A percentile compares a stretch with the other conserved stretches of the same genome.
These are phyloP conservation scores for Leishmania tropica DNA, from an alignment of 208 protist species.

Conservation along the genomic window DNA sequence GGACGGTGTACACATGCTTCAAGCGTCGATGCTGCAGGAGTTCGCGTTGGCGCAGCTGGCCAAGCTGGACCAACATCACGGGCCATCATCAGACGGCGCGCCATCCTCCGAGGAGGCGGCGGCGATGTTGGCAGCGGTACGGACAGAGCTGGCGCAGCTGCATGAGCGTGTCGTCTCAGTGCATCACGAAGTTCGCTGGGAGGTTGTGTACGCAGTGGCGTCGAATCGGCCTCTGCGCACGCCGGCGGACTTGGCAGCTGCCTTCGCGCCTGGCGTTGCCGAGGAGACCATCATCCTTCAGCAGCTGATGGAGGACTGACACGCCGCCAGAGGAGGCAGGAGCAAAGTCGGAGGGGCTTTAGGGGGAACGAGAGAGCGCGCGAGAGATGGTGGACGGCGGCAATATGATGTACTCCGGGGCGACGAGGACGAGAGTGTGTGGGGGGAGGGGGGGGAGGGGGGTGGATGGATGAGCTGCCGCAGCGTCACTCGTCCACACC, in stretches of 20 bases:
- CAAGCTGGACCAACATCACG: not conserved
- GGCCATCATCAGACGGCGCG: not conserved
- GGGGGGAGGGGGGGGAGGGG: not conserved
- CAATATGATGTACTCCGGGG: not conserved
- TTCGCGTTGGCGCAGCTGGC: constrained; percentile 18
- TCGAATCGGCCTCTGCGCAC: constrained; percentile 53
- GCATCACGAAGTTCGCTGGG: constrained; percentile 49
- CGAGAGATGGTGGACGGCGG: not conserved
- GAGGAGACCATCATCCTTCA: constrained; percentile 80
- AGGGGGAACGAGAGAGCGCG: not conserved
- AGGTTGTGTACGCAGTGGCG: constrained; percentile 59
- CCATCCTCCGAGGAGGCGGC: not conserved
- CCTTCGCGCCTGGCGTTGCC: constrained; percentile 52
- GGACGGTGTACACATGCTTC: constrained; percentile 41
- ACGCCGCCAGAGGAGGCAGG: not conserved
- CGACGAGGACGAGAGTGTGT: not conserved
- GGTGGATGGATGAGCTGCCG: not conserved
- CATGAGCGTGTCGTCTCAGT: constrained; percentile 20
- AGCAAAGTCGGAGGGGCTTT: not conserved
- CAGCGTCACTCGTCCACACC: not conserved
- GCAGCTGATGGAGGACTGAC: constrained; percentile 61
- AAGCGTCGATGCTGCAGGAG: constrained; percentile 28
- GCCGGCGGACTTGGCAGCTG: constrained; percentile 53
- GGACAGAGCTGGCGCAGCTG: constrained; percentile 10
- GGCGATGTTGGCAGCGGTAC: not conserved